Conservation (phyloP, 2,329 filamentous ascomycete genomes). For the Aspergillus sp. region DNA sequence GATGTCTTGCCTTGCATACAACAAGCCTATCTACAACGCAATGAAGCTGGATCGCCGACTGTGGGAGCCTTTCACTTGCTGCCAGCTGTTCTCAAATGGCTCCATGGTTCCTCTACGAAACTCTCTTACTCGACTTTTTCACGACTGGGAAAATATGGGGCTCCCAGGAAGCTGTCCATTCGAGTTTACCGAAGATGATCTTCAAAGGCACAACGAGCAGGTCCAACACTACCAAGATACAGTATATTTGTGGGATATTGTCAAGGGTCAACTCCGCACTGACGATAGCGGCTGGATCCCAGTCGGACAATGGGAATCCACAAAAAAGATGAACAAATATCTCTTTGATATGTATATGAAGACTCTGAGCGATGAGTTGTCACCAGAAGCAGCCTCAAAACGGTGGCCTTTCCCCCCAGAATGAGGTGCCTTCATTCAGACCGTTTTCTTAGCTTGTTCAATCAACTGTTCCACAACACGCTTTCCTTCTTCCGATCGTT, state of each 20-base stretch:
- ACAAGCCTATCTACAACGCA: slow-evolving; percentile 19
- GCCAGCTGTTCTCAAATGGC: slow-evolving; percentile 16
- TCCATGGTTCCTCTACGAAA: slow-evolving; percentile 19
- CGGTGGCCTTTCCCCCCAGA: slow-evolving; percentile 25
- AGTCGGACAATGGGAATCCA: slow-evolving; percentile 17
- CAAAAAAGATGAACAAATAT: slow-evolving; percentile 17
- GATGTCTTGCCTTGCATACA: slow-evolving; percentile 20
- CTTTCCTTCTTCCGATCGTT: neutral
- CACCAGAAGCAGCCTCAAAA: slow-evolving; percentile 16
- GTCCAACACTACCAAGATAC: slow-evolving; percentile 21
- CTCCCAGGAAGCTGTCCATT: slow-evolving; percentile 21
- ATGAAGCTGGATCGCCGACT: slow-evolving; percentile 21
- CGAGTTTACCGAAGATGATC: slow-evolving; percentile 14
- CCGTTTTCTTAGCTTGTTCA: neutral
- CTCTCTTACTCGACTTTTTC: slow-evolving; percentile 16
- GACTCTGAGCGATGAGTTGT: slow-evolving; percentile 22
- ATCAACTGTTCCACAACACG: neutral
- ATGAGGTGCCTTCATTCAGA: neutral
- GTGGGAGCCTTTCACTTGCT: slow-evolving; percentile 23
- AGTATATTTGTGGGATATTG: slow-evolving; percentile 21
- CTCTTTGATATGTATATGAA: slow-evolving; percentile 23
- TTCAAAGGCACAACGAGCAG: slow-evolving; percentile 17
- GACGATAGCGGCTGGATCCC: slow-evolving; percentile 24
- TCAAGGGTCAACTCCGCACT: slow-evolving; percentile 23
- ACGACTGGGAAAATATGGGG: slow-evolving; percentile 17